A percentile compares a stretch with the other conserved stretches of the same genome.
phyloP scores from a whole-genome alignment of 108 stramenopile genomes.

The Fragilaria radians region DNA sequence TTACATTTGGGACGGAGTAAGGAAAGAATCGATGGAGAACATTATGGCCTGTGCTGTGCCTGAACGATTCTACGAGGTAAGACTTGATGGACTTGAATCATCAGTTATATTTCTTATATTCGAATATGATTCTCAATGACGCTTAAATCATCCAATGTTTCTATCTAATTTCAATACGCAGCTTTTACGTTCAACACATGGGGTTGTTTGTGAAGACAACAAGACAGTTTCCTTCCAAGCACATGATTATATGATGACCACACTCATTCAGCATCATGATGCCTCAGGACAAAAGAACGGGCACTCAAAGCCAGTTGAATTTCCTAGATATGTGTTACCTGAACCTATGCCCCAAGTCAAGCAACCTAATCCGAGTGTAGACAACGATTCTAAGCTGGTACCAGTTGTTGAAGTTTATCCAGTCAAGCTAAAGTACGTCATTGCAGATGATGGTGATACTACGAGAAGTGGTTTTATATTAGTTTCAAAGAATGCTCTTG shows the following conservation, averaged over 20 bases:
- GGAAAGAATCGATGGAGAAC: neutral
- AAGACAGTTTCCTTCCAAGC: constrained; percentile 50
- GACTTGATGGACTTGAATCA: too few species aligned
- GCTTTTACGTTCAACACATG: constrained; percentile 41
- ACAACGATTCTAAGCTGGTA: constrained; percentile 3
- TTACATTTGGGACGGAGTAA: constrained; percentile 21
- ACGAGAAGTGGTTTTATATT: constrained; percentile 42
- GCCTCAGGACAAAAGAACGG: constrained; percentile 11
- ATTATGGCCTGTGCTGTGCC: constrained; percentile 35
- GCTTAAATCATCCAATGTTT: too few species aligned
- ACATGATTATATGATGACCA: neutral
- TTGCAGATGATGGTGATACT: constrained; percentile 23
- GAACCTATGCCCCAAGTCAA: constrained; percentile 5
- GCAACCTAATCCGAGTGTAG: neutral
- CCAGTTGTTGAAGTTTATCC: constrained; percentile 63
- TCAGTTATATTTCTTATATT: too few species aligned
- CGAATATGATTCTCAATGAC: too few species aligned
- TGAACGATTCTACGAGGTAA: constrained; percentile 45
- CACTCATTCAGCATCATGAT: constrained; percentile 30
- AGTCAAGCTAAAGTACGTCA: constrained; percentile 43
- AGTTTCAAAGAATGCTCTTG: constrained; percentile 31
- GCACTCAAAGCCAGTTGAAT: constrained; percentile 53
- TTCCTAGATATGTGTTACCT: constrained; percentile 43
- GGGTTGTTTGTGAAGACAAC: constrained; percentile 63
- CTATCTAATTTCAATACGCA: constrained; percentile 37